phyloP scores from a whole-genome alignment of 306 rosid genomes.

The Casuarina glauca region DNA sequence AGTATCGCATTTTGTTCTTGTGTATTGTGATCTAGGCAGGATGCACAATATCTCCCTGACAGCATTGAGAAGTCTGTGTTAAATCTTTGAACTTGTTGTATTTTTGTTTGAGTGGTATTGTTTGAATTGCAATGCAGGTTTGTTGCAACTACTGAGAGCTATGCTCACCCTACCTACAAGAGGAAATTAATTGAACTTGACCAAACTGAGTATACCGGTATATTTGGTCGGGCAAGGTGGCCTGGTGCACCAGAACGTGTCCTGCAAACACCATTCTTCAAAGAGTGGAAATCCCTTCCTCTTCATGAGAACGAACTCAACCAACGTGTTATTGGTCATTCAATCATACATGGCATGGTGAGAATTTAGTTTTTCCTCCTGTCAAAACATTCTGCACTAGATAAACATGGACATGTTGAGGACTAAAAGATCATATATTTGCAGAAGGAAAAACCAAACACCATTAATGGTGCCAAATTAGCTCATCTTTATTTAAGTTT shows the following conservation, averaged over 20 bases:
- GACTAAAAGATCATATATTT: too few species aligned
- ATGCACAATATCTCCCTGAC: background rate
- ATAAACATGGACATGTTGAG: too few species aligned
- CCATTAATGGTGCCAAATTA: too few species aligned
- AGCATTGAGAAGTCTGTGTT: background rate
- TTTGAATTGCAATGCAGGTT: slow-evolving; percentile 50
- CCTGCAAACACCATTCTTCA: slow-evolving; percentile 66
- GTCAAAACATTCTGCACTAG: background rate
- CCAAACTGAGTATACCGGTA: slow-evolving; percentile 62
- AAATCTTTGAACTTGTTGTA: background rate
- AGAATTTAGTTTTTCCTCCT: slow-evolving; percentile 7
- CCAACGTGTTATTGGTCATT: slow-evolving; percentile 65
- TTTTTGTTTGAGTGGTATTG: background rate
- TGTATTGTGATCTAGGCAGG: background rate
- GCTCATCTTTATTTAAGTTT: too few species aligned
- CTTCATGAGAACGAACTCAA: slow-evolving; percentile 54
- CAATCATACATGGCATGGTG: slow-evolving; percentile 73
- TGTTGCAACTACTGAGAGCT: slow-evolving; percentile 80
- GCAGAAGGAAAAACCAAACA: too few species aligned
- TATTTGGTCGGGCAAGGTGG: slow-evolving; percentile 89
- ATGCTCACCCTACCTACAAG: slow-evolving; percentile 81
- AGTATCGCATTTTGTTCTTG: too few species aligned
- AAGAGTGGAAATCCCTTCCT: slow-evolving; percentile 69
- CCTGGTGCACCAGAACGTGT: slow-evolving; percentile 78
- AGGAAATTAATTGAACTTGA: slow-evolving; percentile 62